phyloP scores from a whole-genome alignment of 345 rosid genomes.

The Pseudoturritis turrita region DNA sequence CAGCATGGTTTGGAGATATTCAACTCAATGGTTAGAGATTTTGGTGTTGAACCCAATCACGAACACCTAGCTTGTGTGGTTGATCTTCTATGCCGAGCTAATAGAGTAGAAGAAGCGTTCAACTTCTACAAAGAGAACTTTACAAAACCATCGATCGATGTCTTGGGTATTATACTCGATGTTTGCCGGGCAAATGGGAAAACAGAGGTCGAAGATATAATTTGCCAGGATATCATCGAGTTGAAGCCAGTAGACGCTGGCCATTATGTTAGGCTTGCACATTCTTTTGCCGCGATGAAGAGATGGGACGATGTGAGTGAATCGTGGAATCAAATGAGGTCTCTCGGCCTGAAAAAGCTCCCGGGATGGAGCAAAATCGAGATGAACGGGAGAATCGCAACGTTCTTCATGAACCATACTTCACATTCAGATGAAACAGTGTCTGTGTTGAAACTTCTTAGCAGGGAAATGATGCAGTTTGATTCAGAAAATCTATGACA shows the following conservation, averaged over 20 bases:
- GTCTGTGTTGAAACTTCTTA: conserved; percentile 30
- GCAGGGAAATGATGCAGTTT: conserved; percentile 34
- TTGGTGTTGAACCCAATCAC: conserved; percentile 42
- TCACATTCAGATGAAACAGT: conserved; percentile 48
- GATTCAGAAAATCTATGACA: background rate
- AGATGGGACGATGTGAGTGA: conserved; percentile 52
- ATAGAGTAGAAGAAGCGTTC: conserved; percentile 53
- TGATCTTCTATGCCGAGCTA: conserved; percentile 60
- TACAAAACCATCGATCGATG: conserved; percentile 35
- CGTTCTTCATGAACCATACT: conserved; percentile 44
- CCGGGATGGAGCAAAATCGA: conserved; percentile 64
- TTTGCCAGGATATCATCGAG: conserved; percentile 36
- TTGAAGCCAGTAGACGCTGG: conserved; percentile 45
- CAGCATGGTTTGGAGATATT: conserved; percentile 56
- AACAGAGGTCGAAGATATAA: conserved; percentile 33
- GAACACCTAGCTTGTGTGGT: conserved; percentile 57
- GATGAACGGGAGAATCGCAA: conserved; percentile 34
- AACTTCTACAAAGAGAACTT: conserved; percentile 45
- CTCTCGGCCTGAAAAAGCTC: conserved; percentile 50
- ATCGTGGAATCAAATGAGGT: conserved; percentile 50
- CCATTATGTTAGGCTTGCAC: conserved; percentile 49
- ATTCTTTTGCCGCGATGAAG: conserved; percentile 51
- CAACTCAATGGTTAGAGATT: conserved; percentile 45
- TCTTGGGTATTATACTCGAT: conserved; percentile 51
- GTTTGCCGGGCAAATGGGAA: conserved; percentile 42